These are phyloP conservation scores for Nemania sp. DNA, from an alignment of 2,329 filamentous ascomycete species.

Conservation along the genomic window DNA sequence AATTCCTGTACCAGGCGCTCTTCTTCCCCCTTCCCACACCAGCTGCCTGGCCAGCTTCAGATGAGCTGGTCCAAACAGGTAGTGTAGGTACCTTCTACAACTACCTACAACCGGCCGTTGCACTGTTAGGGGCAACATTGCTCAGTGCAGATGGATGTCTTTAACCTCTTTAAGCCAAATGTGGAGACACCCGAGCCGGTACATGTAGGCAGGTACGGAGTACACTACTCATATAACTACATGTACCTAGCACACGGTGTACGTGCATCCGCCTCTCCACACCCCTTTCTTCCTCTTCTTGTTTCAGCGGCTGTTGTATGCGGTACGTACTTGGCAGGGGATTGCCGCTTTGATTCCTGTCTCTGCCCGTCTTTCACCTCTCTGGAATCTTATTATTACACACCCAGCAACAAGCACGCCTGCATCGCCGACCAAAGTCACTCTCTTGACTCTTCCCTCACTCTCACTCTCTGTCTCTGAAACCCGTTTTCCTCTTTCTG, in stretches of 20 bases:
- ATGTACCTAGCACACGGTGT: too few relatives aligned
- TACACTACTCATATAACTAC: too few relatives aligned
- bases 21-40: too few relatives aligned
- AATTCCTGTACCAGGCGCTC: too few relatives aligned
- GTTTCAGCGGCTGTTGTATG: background rate
- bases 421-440: constrained; percentile 28
- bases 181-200: too few relatives aligned
- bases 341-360: constrained; percentile 9
- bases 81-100: too few relatives aligned
- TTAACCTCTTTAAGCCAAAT: background rate
- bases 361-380: constrained; percentile 17
- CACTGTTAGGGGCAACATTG: background rate
- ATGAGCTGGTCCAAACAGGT: background rate
- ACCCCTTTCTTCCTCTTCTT: constrained; percentile 23
- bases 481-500: constrained; percentile 20
- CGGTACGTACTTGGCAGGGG: too few relatives aligned
- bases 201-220: constrained; percentile 1
- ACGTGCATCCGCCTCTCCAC: background rate
- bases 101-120: too few relatives aligned
- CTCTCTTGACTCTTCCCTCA: background rate
- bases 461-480: constrained; percentile 28
- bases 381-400: constrained; percentile 13
- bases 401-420: constrained; percentile 16
- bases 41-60: too few relatives aligned
- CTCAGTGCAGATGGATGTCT: too few relatives aligned